Conservation (phyloP, 1,139 yeast species). For the Lodderomyces parapsilosis region DNA sequence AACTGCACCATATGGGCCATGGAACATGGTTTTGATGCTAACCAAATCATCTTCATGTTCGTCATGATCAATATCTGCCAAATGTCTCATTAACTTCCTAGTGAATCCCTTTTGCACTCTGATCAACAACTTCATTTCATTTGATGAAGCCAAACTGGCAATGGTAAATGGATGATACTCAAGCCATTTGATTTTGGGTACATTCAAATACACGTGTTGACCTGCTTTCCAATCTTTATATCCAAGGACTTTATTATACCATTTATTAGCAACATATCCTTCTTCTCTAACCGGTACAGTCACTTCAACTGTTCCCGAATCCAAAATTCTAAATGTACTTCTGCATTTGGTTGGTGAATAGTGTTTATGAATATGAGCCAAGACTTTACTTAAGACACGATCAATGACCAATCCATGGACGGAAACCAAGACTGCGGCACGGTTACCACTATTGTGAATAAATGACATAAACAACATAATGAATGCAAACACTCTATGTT, state of each 20-base stretch:
- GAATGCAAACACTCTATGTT: slow-evolving; percentile 43
- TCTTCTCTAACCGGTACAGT: slow-evolving; percentile 31
- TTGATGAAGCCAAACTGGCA: slow-evolving; percentile 34
- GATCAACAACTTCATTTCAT: slow-evolving; percentile 39
- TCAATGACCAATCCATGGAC: slow-evolving; percentile 47
- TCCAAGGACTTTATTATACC: slow-evolving; percentile 31
- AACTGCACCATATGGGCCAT: slow-evolving; percentile 48
- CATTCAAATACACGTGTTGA: slow-evolving; percentile 44
- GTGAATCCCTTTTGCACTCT: slow-evolving; percentile 47
- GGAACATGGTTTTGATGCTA: slow-evolving; percentile 30
- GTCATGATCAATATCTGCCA: slow-evolving; percentile 11
- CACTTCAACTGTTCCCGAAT: slow-evolving; percentile 39
- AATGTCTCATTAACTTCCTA: slow-evolving; percentile 24
- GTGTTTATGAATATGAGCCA: slow-evolving; percentile 30
- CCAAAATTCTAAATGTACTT: slow-evolving; percentile 38
- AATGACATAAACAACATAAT: slow-evolving; percentile 44
- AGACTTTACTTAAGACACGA: slow-evolving; percentile 31
- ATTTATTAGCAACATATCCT: slow-evolving; percentile 12
- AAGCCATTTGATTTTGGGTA: slow-evolving; percentile 32
- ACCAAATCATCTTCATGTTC: slow-evolving; percentile 9
- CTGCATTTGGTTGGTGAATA: slow-evolving; percentile 39
- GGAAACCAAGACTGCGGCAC: slow-evolving; percentile 37
- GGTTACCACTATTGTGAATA: slow-evolving; percentile 41
- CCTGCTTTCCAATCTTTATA: slow-evolving; percentile 48
- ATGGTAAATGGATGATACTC: slow-evolving; percentile 53